These are phyloP conservation scores for Rhodotorula sp. DNA, from an alignment of 1,284 basidiomycete species.

Conservation along the genomic window DNA sequence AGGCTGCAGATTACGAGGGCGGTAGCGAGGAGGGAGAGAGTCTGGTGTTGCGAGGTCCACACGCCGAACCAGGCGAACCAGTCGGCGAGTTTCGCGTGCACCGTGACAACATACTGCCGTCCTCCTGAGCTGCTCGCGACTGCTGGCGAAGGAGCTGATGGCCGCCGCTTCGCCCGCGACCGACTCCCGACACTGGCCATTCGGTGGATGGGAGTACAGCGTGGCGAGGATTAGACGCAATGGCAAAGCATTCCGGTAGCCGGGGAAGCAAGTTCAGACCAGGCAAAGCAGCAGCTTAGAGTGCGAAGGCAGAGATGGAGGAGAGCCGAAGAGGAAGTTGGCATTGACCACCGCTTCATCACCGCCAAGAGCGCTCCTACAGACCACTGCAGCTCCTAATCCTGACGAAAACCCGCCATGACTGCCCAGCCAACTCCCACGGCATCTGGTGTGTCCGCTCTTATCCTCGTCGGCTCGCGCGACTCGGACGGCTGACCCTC, in stretches of 20 bases:
- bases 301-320: background rate
- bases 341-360: background rate
- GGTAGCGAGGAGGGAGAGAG: slow-evolving; percentile 87
- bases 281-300: no score
- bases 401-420: background rate
- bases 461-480: background rate
- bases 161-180: background rate
- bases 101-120: background rate
- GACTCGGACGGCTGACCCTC: no score
- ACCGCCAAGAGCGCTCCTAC: background rate
- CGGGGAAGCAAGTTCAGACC: no score
- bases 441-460: background rate
- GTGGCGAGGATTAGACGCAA: background rate
- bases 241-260: background rate
- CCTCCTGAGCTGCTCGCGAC: background rate
- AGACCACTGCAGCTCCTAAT: background rate
- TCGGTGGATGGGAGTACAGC: background rate
- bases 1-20: slow-evolving; percentile 93
- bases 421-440: background rate
- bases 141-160: background rate
- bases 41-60: slow-evolving; percentile 71
- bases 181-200: no score
- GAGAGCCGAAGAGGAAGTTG: background rate
- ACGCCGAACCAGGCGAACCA: slow-evolving; percentile 1
- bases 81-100: background rate